These are phyloP conservation scores for Plantago ovata DNA, from an alignment of 257 asterid species.

Conservation along the genomic window DNA sequence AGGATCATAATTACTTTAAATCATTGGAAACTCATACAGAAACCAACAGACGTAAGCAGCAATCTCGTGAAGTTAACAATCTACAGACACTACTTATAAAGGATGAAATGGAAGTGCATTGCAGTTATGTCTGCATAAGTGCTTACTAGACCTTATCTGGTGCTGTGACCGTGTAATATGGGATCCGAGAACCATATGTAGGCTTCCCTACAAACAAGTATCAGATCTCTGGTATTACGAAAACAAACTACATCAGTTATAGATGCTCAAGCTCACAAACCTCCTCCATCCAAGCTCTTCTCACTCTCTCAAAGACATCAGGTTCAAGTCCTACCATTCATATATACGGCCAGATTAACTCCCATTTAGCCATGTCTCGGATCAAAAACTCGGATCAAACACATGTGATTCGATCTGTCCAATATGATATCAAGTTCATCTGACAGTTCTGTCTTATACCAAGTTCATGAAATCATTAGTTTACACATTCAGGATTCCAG, in stretches of 20 bases:
- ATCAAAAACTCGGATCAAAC: too few relatives aligned
- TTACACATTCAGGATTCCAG: too few relatives aligned
- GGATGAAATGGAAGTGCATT: neutral
- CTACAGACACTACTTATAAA: too few relatives aligned
- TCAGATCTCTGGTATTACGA: neutral
- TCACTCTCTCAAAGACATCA: too few relatives aligned
- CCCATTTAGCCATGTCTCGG: too few relatives aligned
- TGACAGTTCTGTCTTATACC: too few relatives aligned
- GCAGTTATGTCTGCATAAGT: neutral
- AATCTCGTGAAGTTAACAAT: neutral
- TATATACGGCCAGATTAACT: too few relatives aligned
- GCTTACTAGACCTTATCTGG: slow-evolving; percentile 45
- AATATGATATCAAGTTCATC: too few relatives aligned
- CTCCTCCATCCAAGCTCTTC: too few relatives aligned
- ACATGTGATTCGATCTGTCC: too few relatives aligned
- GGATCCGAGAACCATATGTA: slow-evolving; percentile 35
- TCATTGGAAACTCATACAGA: neutral
- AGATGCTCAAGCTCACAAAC: neutral
- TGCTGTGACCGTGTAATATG: slow-evolving; percentile 36
- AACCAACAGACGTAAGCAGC: neutral
- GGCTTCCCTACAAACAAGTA: slow-evolving; percentile 52
- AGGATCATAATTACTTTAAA: neutral
- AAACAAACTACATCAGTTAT: neutral
- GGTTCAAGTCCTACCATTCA: too few relatives aligned
- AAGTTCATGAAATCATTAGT: too few relatives aligned